Base-by-base conservation (phyloP, 129 eudicot genomes). In the Chrysanthemum makinoi region DNA sequence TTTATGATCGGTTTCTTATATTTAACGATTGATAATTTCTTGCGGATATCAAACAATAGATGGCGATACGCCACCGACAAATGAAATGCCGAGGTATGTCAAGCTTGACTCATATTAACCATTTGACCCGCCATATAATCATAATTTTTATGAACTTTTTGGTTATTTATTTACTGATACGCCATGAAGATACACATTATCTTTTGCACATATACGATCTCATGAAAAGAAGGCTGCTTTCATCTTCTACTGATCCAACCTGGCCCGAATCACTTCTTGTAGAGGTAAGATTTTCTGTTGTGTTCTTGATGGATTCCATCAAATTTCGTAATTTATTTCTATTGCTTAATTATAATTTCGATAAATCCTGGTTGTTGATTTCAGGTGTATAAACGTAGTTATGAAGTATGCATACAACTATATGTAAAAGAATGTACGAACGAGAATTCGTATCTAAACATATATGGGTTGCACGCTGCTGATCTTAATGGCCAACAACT, bases 11-110 rank as follows among this genome's bases (percentile, higher is more conserved):
- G 57, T 52, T 39, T 39, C 10, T 39, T 39, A 39, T 39, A 39
- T 39, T 39, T 39, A 39, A 39, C 2, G 46, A 39, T 8, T 39
- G 46, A 39, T 16, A 50, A 26, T 30, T 26, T 68, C n/a, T 53
- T 83, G 76, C 87, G 87, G 97, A 72, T 91, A 91, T 78, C 97
- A 91, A 71, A 91, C 80, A 82, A 96, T 96, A 46, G 97, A 88
- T 88, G 97, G 97, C 84, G 97, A 79, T 91, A 14, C 86, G 15
- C 96, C 97, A 33, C 85, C 88, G 50, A 90, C 97, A 10, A 53
- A 48, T 46, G 95, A 83, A 69, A 91, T 91, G 97, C 44, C 88
- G 56, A 88, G 82, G 95, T 87, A 85, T 17, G 54, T 24, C 46
- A 47, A 72, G 59, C 33, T 11, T 11, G 10, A 17, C 26, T 33